phyloP scores from a whole-genome alignment of 495 filamentous ascomycete species.

The Penicillium lagena region DNA sequence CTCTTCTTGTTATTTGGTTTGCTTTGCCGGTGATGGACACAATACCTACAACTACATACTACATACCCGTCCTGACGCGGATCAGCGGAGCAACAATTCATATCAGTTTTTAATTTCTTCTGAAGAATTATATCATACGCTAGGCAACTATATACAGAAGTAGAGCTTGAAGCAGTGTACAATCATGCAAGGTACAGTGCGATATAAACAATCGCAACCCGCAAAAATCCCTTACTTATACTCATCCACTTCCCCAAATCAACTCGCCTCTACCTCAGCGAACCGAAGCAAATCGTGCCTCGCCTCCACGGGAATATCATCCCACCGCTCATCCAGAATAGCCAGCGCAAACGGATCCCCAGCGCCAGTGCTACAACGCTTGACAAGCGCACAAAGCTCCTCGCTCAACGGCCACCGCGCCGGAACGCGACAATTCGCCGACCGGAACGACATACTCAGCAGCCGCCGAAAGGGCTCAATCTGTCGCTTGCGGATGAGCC shows the following conservation, averaged over 20 bases:
- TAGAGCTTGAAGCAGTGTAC: too few relatives aligned
- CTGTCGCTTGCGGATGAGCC: slow-evolving; percentile 28
- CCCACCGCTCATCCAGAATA: slow-evolving; percentile 28
- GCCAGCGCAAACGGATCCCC: slow-evolving; percentile 31
- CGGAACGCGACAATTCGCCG: slow-evolving; percentile 24
- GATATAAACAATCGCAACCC: neutral
- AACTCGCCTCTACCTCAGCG: slow-evolving; percentile 10
- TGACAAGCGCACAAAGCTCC: slow-evolving; percentile 19
- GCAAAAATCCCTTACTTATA: neutral
- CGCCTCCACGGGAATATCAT: slow-evolving; percentile 13
- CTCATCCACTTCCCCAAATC: neutral
- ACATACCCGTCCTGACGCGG: too few relatives aligned
- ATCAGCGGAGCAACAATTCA: too few relatives aligned
- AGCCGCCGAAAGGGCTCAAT: slow-evolving; percentile 26
- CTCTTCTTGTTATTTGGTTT: neutral
- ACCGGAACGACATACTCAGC: slow-evolving; percentile 20
- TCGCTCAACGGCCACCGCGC: slow-evolving; percentile 24
- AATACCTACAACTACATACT: too few relatives aligned
- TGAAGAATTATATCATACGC: too few relatives aligned
- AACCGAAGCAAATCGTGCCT: slow-evolving; percentile 16
- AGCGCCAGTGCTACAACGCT: slow-evolving; percentile 16
- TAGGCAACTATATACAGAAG: too few relatives aligned
- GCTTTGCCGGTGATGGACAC: neutral
- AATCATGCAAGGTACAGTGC: too few relatives aligned
- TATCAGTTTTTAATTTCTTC: too few relatives aligned